Evolutionary conservation across 176 grass and related monocot species (phyloP).

Genomic region (Leersia perrieri): DNA sequence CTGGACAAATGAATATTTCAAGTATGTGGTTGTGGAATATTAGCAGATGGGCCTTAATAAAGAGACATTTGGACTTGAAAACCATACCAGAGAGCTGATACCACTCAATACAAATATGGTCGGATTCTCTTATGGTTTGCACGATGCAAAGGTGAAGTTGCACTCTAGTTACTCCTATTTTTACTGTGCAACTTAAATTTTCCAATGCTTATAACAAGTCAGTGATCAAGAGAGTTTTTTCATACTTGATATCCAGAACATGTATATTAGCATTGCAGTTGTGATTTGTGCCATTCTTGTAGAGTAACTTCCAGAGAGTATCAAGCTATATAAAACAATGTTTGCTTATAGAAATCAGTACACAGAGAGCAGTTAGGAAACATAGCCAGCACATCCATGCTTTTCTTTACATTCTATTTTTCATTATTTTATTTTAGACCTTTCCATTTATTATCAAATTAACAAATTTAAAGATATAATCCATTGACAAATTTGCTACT

Average conservation of each 20-base stretch:
- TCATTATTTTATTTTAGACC: background rate
- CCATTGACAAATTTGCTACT: background rate
- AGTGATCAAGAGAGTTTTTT: background rate
- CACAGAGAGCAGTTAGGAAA: conserved; percentile 1
- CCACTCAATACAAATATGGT: background rate
- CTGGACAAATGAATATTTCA: background rate
- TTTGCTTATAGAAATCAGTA: background rate
- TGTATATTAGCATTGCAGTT: background rate
- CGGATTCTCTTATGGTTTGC: background rate
- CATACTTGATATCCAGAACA: background rate
- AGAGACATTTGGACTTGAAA: background rate
- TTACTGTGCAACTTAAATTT: background rate
- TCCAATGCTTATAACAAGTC: background rate
- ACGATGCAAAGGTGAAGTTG: conserved; percentile 10
- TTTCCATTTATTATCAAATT: background rate
- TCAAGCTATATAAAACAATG: background rate
- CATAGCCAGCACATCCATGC: background rate
- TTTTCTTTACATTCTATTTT: background rate
- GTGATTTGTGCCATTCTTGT: background rate
- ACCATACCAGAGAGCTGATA: background rate
- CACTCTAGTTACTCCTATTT: conserved; percentile 2
- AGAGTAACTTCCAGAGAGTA: background rate
- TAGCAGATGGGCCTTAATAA: conserved; percentile 1
- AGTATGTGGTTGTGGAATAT: background rate
- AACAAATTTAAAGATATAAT: background rate